Evolutionary conservation across 73 alveolate species (phyloP).

Genomic region (Paramecium caudatum): DNA sequence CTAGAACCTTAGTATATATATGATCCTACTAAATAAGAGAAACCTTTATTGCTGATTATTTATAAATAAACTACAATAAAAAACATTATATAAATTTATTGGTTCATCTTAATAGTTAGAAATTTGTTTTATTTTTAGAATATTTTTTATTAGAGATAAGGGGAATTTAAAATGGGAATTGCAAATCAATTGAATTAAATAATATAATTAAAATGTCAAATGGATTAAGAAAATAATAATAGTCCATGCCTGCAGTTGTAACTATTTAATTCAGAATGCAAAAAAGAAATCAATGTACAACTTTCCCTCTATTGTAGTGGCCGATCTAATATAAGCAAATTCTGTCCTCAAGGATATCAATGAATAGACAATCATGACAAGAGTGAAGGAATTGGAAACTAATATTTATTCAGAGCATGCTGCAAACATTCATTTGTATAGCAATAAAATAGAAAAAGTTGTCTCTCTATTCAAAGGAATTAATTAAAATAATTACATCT

Average conservation of each 20-base stretch:
- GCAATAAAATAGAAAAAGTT: constrained; percentile 21
- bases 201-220: not conserved
- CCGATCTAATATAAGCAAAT: constrained; percentile 27
- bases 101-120: too few species aligned
- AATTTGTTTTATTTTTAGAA: too few species aligned
- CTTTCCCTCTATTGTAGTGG: not conserved
- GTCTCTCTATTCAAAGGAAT: constrained; percentile 16
- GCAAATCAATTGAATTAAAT: too few species aligned
- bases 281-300: constrained; percentile 18
- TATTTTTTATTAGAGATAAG: too few species aligned
- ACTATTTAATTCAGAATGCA: constrained; percentile 13
- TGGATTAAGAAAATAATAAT: constrained; percentile 29
- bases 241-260: not conserved
- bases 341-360: constrained; percentile 19
- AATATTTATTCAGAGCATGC: not conserved
- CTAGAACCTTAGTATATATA: too few species aligned
- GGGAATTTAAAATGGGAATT: too few species aligned
- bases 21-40: too few species aligned
- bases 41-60: too few species aligned
- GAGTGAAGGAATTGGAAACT: constrained; percentile 15
- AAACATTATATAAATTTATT: too few species aligned
- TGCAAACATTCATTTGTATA: not conserved
- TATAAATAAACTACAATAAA: too few species aligned
- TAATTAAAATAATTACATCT: constrained; percentile 15
- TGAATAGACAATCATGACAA: not conserved